These are phyloP conservation scores for Debaryomyces subglobosus DNA, from an alignment of 1,139 yeast species.

Conservation along the genomic window DNA sequence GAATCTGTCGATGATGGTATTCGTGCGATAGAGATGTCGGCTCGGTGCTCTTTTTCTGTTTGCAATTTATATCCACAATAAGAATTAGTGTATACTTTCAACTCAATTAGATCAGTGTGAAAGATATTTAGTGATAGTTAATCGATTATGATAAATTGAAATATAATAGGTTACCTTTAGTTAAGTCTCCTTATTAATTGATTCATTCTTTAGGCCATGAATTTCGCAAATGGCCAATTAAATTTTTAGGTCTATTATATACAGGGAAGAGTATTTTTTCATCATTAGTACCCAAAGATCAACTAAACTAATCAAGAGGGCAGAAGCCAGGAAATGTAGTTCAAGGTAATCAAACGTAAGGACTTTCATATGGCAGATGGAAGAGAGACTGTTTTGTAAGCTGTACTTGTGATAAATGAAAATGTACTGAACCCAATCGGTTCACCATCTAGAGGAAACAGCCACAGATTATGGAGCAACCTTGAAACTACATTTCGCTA, in stretches of 20 bases:
- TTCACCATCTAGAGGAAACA: neutral
- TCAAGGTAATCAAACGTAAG: neutral
- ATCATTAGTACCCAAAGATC: neutral
- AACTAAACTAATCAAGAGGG: neutral
- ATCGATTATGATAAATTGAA: slow-evolving; percentile 3
- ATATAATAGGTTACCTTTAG: neutral
- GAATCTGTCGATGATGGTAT: slow-evolving; percentile 1
- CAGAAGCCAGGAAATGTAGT: neutral
- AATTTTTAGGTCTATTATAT: slow-evolving; percentile 8
- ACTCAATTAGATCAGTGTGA: slow-evolving; percentile 5
- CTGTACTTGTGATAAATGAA: too few species aligned
- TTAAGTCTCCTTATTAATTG: slow-evolving; percentile 4
- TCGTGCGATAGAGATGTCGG: slow-evolving; percentile 1
- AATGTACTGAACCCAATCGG: too few species aligned
- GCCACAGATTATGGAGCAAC: neutral
- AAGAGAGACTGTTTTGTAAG: neutral
- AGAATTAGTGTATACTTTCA: neutral
- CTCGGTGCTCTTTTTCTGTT: neutral
- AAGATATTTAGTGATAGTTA: neutral
- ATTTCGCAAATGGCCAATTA: slow-evolving; percentile 14
- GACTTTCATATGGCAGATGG: neutral
- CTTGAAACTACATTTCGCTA: neutral
- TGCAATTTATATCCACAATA: slow-evolving; percentile 4
- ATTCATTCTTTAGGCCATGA: slow-evolving; percentile 4
- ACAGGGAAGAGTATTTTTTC: slow-evolving; percentile 9